A percentile compares a stretch with the other conserved stretches of the same genome.
phyloP scores from a whole-genome alignment of 2,329 filamentous ascomycete genomes.

The Trichoderma gracile region DNA sequence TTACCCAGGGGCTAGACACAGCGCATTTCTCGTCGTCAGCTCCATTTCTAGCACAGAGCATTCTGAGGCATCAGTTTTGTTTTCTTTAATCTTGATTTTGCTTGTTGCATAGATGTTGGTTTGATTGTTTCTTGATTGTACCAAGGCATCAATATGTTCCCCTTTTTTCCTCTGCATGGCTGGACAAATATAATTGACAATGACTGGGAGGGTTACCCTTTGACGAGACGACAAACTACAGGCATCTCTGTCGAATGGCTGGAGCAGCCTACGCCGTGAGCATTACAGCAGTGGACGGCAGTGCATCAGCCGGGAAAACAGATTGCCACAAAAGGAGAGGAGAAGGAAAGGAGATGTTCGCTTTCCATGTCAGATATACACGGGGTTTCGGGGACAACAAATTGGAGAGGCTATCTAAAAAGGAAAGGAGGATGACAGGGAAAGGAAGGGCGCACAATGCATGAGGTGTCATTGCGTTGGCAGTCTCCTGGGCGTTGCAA shows the following conservation, averaged over 20 bases:
- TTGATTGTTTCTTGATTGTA: constrained; percentile 23
- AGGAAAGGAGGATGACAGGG: constrained; percentile 19
- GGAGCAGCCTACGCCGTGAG: background rate
- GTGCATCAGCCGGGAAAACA: background rate
- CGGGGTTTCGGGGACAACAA: constrained; percentile 9
- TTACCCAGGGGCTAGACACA: constrained; percentile 3
- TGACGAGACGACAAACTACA: constrained; percentile 25
- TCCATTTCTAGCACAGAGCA: constrained; percentile 22
- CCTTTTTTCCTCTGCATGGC: constrained; percentile 16
- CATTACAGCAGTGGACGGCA: background rate
- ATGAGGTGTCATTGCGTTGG: constrained; percentile 26
- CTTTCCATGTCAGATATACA: constrained; percentile 12
- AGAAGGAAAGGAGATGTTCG: constrained; percentile 1
- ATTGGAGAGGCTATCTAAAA: constrained; percentile 9
- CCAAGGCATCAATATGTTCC: constrained; percentile 8
- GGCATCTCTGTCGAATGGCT: constrained; percentile 9
- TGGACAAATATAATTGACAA: constrained; percentile 23
- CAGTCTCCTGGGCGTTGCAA: constrained; percentile 27
- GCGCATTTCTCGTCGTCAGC: background rate
- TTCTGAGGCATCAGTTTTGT: constrained; percentile 22
- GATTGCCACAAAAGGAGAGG: constrained; percentile 7
- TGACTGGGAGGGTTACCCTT: constrained; percentile 15
- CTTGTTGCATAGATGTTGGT: constrained; percentile 26
- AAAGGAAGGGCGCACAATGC: constrained; percentile 25
- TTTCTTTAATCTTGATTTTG: constrained; percentile 23